Conservation (phyloP, 495 filamentous ascomycete species). For the Penicillium cinerascens region DNA sequence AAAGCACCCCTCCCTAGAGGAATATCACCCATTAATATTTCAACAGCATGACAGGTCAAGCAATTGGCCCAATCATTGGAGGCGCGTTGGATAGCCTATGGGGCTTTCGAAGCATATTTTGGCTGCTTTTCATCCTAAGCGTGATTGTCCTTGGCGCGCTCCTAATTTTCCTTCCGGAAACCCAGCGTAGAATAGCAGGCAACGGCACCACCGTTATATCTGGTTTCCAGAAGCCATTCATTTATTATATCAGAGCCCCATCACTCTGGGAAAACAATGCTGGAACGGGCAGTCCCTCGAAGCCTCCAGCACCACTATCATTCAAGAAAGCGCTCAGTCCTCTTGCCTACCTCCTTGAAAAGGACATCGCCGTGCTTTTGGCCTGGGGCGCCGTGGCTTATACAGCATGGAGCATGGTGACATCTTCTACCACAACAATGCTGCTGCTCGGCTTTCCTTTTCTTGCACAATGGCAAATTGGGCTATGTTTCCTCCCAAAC, state of each 20-base stretch:
- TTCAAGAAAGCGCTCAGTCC: background rate
- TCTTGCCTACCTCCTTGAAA: background rate
- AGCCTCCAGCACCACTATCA: background rate
- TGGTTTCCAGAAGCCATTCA: slow-evolving; percentile 1
- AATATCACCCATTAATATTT: background rate
- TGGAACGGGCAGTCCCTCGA: background rate
- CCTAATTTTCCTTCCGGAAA: slow-evolving; percentile 2
- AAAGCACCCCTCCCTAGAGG: no score
- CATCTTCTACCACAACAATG: slow-evolving; percentile 4
- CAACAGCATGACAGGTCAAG: slow-evolving; percentile 3
- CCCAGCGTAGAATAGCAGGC: slow-evolving; percentile 3
- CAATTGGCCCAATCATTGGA: slow-evolving; percentile 3
- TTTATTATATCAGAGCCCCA: slow-evolving; percentile 1
- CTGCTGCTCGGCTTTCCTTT: slow-evolving; percentile 1
- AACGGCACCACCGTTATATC: background rate
- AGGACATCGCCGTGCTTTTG: background rate
- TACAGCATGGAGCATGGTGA: slow-evolving; percentile 5
- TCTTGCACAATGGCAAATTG: background rate
- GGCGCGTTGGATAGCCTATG: background rate
- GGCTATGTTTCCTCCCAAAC: slow-evolving; percentile 4
- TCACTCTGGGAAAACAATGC: background rate
- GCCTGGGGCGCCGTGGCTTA: slow-evolving; percentile 2
- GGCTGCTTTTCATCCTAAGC: background rate
- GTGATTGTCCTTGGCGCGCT: background rate
- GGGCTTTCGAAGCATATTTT: slow-evolving; percentile 4